phyloP scores from a whole-genome alignment of 1,139 yeast species.

The Magnusiomyces ingens region DNA sequence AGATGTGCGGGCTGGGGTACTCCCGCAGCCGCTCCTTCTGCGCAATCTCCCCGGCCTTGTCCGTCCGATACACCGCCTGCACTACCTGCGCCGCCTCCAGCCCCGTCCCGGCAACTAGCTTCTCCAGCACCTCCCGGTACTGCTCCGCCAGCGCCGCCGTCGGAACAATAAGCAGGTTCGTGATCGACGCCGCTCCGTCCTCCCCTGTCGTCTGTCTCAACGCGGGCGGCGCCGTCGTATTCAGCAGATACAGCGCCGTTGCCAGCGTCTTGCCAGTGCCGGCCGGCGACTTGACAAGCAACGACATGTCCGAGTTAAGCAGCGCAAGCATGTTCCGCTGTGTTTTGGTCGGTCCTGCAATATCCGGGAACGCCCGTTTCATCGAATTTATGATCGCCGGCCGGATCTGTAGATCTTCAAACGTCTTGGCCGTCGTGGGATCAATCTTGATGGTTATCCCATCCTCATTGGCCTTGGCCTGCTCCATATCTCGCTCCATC shows the following conservation, averaged over 20 bases:
- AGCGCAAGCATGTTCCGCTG: conserved; percentile 31
- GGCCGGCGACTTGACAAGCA: conserved; percentile 25
- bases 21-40: conserved; percentile 60
- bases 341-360: conserved; percentile 24
- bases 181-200: conserved; percentile 14
- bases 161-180: conserved; percentile 58
- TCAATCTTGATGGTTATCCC: conserved; percentile 19
- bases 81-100: conserved; percentile 37
- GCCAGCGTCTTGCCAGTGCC: conserved; percentile 30
- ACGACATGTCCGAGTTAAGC: conserved; percentile 27
- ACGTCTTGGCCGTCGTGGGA: conserved; percentile 21
- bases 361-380: conserved; percentile 14
- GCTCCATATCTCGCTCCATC: conserved; percentile 5
- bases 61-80: conserved; percentile 64
- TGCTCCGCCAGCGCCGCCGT: conserved; percentile 78
- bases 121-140: conserved; percentile 40
- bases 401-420: conserved; percentile 21
- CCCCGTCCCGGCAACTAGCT: conserved; percentile 42
- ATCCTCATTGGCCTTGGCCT: conserved; percentile 3
- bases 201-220: background rate
- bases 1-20: conserved; percentile 68
- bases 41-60: conserved; percentile 61
- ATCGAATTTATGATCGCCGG: conserved; percentile 14
- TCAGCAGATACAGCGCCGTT: conserved; percentile 21
- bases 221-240: conserved; percentile 2